Conservation (phyloP, 768 basidiomycete genomes). For the Suillus sp. region DNA sequence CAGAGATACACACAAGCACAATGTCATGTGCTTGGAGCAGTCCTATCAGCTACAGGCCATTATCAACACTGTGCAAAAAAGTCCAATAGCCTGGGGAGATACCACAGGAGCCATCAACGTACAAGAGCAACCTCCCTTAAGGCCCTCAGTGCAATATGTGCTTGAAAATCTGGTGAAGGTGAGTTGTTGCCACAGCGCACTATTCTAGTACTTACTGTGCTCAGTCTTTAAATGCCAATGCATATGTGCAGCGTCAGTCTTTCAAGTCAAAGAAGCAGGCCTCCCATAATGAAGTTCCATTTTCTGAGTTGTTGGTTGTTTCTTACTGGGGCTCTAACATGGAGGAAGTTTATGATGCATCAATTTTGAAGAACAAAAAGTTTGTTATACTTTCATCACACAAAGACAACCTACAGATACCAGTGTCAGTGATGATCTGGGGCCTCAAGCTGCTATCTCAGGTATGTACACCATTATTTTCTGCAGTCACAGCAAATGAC, state of each 20-base stretch:
- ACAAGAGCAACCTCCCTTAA: background rate
- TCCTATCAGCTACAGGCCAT: background rate
- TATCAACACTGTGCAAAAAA: background rate
- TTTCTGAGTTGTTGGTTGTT: no score
- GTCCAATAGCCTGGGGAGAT: slow-evolving; percentile 3
- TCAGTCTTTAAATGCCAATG: no score
- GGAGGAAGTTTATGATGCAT: no score
- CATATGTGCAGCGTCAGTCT: no score
- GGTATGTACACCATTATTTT: background rate
- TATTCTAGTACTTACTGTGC: no score
- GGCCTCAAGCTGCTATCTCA: background rate
- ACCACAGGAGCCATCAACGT: background rate
- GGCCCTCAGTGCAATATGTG: background rate
- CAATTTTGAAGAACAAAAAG: background rate
- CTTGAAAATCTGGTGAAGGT: no score
- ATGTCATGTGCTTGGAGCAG: background rate
- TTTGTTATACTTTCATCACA: background rate
- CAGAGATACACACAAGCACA: background rate
- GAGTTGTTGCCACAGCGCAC: no score
- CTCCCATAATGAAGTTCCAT: no score
- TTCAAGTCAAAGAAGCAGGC: no score
- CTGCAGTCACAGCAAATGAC: background rate
- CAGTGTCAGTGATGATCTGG: background rate
- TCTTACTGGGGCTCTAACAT: no score
- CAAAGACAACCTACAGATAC: background rate